Evolutionary conservation across 2,329 filamentous ascomycete species (phyloP).

Genomic region (Aspergillus floridensis): DNA sequence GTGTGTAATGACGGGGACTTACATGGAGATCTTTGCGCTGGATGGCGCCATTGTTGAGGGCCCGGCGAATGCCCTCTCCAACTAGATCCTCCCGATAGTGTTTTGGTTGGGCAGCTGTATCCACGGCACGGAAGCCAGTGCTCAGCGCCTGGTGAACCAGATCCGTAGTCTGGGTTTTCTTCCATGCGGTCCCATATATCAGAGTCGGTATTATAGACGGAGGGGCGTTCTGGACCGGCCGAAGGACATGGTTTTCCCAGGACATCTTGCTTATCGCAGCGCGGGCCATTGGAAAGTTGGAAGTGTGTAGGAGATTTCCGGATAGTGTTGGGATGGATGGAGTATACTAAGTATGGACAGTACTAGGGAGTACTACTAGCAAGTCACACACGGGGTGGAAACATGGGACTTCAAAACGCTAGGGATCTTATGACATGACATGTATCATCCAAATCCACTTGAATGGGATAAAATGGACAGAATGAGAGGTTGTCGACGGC

Average conservation of each 20-base stretch:
- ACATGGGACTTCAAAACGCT: neutral
- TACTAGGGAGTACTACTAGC: too few species aligned
- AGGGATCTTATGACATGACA: neutral
- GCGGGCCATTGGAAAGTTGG: slow-evolving; percentile 20
- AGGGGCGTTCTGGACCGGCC: slow-evolving; percentile 22
- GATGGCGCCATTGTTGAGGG: slow-evolving; percentile 59
- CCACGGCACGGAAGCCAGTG: slow-evolving; percentile 68
- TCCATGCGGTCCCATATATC: slow-evolving; percentile 86
- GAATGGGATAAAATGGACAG: neutral
- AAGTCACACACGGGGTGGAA: neutral
- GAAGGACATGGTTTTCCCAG: slow-evolving; percentile 33
- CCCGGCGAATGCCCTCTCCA: slow-evolving; percentile 63
- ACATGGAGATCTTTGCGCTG: slow-evolving; percentile 63
- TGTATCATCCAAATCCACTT: neutral
- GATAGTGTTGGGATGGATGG: too few species aligned
- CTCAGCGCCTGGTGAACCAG: slow-evolving; percentile 68
- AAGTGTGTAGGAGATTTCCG: neutral
- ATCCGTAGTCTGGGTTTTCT: slow-evolving; percentile 64
- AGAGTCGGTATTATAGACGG: slow-evolving; percentile 43
- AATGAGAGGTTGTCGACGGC: neutral
- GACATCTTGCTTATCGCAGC: slow-evolving; percentile 25
- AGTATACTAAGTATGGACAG: too few species aligned
- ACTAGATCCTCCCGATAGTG: slow-evolving; percentile 75
- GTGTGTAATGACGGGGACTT: slow-evolving; percentile 22
- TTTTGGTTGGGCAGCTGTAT: slow-evolving; percentile 74